Evolutionary conservation across 495 filamentous ascomycete species (phyloP), one percentile per base, ranked within the genome.

Genomic region (Neurospora sp.): DNA sequence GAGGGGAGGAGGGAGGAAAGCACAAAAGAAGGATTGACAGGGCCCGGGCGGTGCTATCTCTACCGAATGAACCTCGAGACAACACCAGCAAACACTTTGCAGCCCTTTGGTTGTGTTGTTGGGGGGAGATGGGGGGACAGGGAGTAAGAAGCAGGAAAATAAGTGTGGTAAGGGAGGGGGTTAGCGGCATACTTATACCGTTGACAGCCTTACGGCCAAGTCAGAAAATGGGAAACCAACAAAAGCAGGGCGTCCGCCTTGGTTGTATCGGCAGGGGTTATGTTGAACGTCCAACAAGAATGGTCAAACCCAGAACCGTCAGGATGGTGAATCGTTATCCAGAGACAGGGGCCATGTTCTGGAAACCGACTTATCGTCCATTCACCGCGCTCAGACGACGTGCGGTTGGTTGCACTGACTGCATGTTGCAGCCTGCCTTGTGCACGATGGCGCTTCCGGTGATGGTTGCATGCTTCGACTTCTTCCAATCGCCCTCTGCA

Each of bases 81-180:
- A 84, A 79, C 79, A 82, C 81, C 77, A 75, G 75, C 75, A 74
- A 78, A 73, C 77, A 77, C 75, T 76, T 86, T 86, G 86, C 84
- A 83, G 84, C 84, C 84, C 84, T 84, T 80, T 78, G 80, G 80
- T 84, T 85, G 83, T 85, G 84, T 82, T 82, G 79, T 80, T 70
- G 77, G 68, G 78, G 78, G 79, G 79, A 81, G 79, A 77, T 77
- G 78, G 78, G 74, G 75, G 77, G 75, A 81, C 75, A 77, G 76
- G 73, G 73, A 75, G 77, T 73, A 75, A 69, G 71, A 79, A 78
- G 73, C 74, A 74, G 74, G 73, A 75, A 71, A 73, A 70, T 71
- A 65, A 14, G 45, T 69, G 69, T 74, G 74, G 76, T 73, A 70
- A 65, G 65, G 69, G 75, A 72, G 80, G 82, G 82, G 78, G 75